Evolutionary conservation across 106 monocot species (phyloP), one percentile per base, ranked within the genome.

Genomic region (Allium cepa): DNA sequence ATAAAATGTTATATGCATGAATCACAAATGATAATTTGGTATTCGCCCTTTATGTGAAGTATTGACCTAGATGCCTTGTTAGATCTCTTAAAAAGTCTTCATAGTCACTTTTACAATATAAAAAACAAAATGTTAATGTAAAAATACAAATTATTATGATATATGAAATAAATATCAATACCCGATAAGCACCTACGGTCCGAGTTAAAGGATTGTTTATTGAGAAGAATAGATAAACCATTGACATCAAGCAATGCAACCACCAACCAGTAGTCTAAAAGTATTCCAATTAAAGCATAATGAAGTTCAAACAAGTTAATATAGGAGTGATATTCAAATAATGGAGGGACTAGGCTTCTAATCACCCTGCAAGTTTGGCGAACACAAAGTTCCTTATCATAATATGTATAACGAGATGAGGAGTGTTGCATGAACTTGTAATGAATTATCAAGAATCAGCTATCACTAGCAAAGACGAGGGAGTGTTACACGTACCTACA

Each of bases 61-160:
- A 57, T 53, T 79, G 77, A 69, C 80, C 81, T 7, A 93, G 75
- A 68, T 84, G 84, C 63, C 82, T 82, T 59, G 97, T 72, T 51
- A 99, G 70, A 59, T 90, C 84, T 79, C 92, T 89, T 56, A 92
- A 22, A 53, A 99, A 90, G 74, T 92, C 92, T 84, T 92, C 91
- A 69, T 92, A 99, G 53, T 99, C 89, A 51, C 77, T 80, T 70
- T 92, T 99, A 75, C 27, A 6, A 76, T 4, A 17, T 78, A 56
- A 52, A 56, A 47, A 65, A 53, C 22, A 22, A 1, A 15, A 11
- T 8, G 17, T 66, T 26, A 0, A 10, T 49, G 53, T n/a, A 15
- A 53, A 10, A 11, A 22, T 51, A 18, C 50, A 16, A 55, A 14
- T 68, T 36, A 55, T 26, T 27, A 68, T 3, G 45, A 13, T 14